A percentile compares a stretch with the other conserved stretches of the same genome.
These are phyloP conservation scores for Cyamopsis tetragonoloba DNA, from an alignment of 306 rosid species.

Conservation along the genomic window DNA sequence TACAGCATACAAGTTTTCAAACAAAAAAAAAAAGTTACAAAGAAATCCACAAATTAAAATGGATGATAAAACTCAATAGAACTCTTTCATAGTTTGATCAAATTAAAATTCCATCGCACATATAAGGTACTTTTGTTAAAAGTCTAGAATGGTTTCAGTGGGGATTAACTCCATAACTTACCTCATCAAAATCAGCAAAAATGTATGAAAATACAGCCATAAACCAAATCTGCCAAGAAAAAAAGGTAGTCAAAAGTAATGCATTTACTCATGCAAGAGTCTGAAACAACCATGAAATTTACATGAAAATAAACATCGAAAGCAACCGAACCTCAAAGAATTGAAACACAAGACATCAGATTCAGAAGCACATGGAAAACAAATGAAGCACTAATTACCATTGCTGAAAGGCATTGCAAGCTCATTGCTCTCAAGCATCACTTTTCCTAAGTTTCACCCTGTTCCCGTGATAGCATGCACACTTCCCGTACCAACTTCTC, in stretches of 20 bases:
- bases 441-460: slow-evolving; percentile 53
- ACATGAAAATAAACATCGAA: not conserved
- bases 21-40: too few species aligned
- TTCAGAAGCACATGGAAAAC: slow-evolving; percentile 9
- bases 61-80: not conserved
- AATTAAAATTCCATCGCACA: not conserved
- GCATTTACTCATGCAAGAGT: not conserved
- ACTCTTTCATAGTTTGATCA: slow-evolving; percentile 2
- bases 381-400: slow-evolving; percentile 48
- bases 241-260: slow-evolving; percentile 25
- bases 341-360: not conserved
- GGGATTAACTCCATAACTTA: slow-evolving; percentile 28
- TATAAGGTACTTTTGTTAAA: not conserved
- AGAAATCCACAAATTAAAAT: too few species aligned
- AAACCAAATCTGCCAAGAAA: slow-evolving; percentile 75
- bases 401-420: slow-evolving; percentile 96
- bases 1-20: too few species aligned
- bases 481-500: slow-evolving; percentile 78
- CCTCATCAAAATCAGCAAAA: slow-evolving; percentile 84
- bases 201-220: slow-evolving; percentile 82
- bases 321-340: not conserved
- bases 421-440: slow-evolving; percentile 76
- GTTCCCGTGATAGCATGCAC: slow-evolving; percentile 57
- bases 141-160: slow-evolving; percentile 2
- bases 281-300: not conserved